These are phyloP conservation scores for Aegilops longissima DNA, from an alignment of 176 grass and related monocot species.

Conservation along the genomic window DNA sequence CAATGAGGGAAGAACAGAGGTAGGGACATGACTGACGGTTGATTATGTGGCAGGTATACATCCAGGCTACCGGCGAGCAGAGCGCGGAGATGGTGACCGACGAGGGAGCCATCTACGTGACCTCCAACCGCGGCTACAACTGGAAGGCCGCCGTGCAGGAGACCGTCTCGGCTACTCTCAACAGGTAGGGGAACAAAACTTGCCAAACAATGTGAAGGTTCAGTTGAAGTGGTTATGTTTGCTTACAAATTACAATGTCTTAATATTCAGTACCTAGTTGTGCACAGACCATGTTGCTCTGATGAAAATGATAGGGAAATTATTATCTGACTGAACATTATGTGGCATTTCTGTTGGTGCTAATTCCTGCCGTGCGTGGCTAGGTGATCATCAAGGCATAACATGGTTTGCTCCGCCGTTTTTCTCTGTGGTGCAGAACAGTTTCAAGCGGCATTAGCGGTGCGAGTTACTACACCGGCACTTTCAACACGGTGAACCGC, in stretches of 20 bases:
- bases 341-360: neutral
- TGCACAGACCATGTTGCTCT: neutral
- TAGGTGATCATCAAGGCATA: neutral
- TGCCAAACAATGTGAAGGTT: neutral
- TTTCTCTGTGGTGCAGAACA: slow-evolving; percentile 75
- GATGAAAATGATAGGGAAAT: neutral
- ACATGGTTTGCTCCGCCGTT: neutral
- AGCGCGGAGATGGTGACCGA: slow-evolving; percentile 98
- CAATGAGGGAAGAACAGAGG: no score
- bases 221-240: neutral
- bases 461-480: slow-evolving; percentile 96
- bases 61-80: slow-evolving; percentile 87
- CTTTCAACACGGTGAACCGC: slow-evolving; percentile 89
- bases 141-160: slow-evolving; percentile 99
- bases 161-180: slow-evolving; percentile 93
- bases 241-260: neutral
- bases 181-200: slow-evolving; percentile 48
- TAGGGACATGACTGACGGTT: neutral
- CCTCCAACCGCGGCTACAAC: slow-evolving; percentile 95
- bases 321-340: no score
- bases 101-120: slow-evolving; percentile 96
- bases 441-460: slow-evolving; percentile 99
- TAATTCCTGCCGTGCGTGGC: no score
- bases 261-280: neutral
- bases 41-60: slow-evolving; percentile 64